Base-by-base conservation (phyloP, 2,329 filamentous ascomycete species). In the Decorospora gaudefroyi region DNA sequence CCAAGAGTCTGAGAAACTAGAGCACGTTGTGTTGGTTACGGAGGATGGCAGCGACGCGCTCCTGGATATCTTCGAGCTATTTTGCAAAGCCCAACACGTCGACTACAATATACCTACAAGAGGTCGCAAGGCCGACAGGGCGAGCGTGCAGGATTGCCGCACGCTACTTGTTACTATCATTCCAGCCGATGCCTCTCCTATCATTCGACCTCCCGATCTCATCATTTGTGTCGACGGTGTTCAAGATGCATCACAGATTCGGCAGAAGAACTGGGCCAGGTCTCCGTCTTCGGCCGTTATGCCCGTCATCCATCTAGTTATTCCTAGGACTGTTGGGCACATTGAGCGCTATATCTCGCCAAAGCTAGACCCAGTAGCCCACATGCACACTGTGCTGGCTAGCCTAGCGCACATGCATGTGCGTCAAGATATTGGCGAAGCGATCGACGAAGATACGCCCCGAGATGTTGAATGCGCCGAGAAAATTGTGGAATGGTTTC, bases 261-360 rank as follows among this genome's bases (percentile, higher is more conserved):
- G 62, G 9, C 52, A 59, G 27, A 62, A 58, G 12, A 53, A 47
- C 3, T 68, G 61, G 60, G 59, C 56, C 11, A 25, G 21, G 6
- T 58, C 59, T 12, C 46, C 58, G 9, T 51, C 56, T 17, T 34
- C 38, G 6, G 39, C 50, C 4, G 17, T 44, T 6, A 51, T 61
- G 5, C 68, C 68, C 4, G 37, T 75, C 3, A 49, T 75, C 7
- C 67, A 70, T 16, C 53, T 75, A 1, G 69, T 75, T 1, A 67
- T 75, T 21, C 71, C 73, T 1, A 58, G 64, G 25, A 67, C 73
- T 0, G 55, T 75, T 3, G 72, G 75, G 41, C 75, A 78, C 49
- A 68, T 76, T 34, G 68, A 75, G 40, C 64, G 64, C 7, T 74
- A 70, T 35, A 43, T 76, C 4, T 49, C 55, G 3, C 16, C 51